Conservation (phyloP, 495 filamentous ascomycete species). For the Neurospora tetraspora region DNA sequence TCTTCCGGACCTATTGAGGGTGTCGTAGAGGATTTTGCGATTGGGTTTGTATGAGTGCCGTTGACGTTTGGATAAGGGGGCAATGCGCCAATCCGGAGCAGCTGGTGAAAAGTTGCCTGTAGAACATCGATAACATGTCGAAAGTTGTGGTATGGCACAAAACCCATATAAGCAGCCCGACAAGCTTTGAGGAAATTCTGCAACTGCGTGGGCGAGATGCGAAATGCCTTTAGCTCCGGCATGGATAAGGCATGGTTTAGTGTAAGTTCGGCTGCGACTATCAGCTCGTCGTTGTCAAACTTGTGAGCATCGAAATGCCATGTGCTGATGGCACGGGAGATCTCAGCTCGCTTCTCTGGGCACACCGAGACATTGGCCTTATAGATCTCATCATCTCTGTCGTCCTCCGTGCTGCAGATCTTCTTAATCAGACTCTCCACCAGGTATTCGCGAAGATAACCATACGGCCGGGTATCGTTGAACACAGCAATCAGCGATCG, state of each 20-base stretch:
- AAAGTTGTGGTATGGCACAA: constrained; percentile 98
- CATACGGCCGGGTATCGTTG: constrained; percentile 68
- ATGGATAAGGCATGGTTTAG: constrained; percentile 78
- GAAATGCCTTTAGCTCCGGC: constrained; percentile 72
- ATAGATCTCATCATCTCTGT: constrained; percentile 30
- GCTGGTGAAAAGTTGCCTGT: constrained; percentile 85
- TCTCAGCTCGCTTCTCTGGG: constrained; percentile 45
- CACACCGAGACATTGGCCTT: constrained; percentile 38
- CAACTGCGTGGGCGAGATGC: constrained; percentile 53
- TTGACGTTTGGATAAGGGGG: constrained; percentile 48
- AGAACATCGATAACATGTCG: constrained; percentile 93
- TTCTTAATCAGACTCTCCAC: constrained; percentile 85
- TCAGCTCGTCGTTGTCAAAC: constrained; percentile 79
- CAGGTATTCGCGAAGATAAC: constrained; percentile 76
- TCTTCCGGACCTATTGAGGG: constrained; percentile 72
- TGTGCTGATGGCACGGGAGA: constrained; percentile 59
- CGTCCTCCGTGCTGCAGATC: constrained; percentile 64
- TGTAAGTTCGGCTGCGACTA: constrained; percentile 70
- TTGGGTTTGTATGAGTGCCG: constrained; percentile 8
- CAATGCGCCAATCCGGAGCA: constrained; percentile 71
- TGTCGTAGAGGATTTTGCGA: constrained; percentile 54
- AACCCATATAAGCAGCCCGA: constrained; percentile 80
- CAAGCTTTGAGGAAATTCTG: constrained; percentile 74
- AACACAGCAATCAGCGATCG: constrained; percentile 88
- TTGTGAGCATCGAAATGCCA: constrained; percentile 88